Evolutionary conservation across 768 basidiomycete species (phyloP).

Genomic region (Dioszegia crocea): DNA sequence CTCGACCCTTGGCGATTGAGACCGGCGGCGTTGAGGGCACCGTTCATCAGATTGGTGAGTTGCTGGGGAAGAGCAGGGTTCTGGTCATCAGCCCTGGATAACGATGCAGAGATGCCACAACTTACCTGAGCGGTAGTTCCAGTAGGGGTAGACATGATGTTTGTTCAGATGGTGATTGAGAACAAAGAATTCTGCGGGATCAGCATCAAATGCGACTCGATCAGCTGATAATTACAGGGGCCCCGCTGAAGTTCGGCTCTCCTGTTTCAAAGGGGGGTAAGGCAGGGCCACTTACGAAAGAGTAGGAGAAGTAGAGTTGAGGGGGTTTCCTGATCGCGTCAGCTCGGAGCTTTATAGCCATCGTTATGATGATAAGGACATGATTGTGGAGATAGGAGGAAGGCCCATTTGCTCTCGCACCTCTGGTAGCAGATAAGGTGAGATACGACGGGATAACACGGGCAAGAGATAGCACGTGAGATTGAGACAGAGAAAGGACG

Average conservation of each 20-base stretch:
- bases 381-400: too few relatives aligned
- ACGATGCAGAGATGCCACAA: background rate
- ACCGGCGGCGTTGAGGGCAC: background rate
- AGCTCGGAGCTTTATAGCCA: too few relatives aligned
- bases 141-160: constrained; percentile 3
- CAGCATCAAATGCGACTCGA: background rate
- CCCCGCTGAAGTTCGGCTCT: background rate
- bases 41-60: constrained; percentile 28
- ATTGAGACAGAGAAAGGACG: too few relatives aligned
- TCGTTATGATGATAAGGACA: too few relatives aligned
- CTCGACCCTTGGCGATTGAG: background rate
- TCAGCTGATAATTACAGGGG: background rate
- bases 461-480: too few relatives aligned
- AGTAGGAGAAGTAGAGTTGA: too few relatives aligned
- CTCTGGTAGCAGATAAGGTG: too few relatives aligned
- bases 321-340: too few relatives aligned
- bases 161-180: background rate
- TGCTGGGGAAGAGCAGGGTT: constrained; percentile 28
- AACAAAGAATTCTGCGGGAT: background rate
- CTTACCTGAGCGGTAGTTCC: background rate
- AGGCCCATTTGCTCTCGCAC: too few relatives aligned
- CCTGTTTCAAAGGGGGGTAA: background rate
- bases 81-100: background rate
- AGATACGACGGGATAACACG: too few relatives aligned
- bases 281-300: background rate